Evolutionary conservation across 371 early-diverging fungal genomes (phyloP).

Genomic region (Parasitella parasitica): DNA sequence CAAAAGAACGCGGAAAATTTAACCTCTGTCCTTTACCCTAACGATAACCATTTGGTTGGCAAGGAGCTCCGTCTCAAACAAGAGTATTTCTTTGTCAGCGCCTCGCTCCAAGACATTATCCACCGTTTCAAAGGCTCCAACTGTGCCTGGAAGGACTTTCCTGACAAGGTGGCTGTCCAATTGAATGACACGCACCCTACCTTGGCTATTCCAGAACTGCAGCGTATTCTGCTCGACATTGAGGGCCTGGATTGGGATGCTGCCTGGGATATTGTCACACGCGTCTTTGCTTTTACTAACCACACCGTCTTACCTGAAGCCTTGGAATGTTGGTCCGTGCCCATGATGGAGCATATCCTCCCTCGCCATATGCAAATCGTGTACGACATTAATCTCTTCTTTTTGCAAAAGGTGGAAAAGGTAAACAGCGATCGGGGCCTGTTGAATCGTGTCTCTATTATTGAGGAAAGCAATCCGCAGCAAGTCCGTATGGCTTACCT

Average conservation of each 20-base stretch:
- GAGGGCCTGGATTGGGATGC: constrained; percentile 89
- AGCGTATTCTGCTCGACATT: constrained; percentile 85
- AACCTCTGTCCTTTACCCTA: constrained; percentile 90
- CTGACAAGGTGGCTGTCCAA: constrained; percentile 90
- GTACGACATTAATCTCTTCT: constrained; percentile 94
- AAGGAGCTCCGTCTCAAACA: constrained; percentile 93
- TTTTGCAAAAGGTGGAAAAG: constrained; percentile 87
- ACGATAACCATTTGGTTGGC: constrained; percentile 92
- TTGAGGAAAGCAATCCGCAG: constrained; percentile 87
- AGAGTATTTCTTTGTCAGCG: constrained; percentile 92
- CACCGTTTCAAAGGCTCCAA: constrained; percentile 87
- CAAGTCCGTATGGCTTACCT: constrained; percentile 84
- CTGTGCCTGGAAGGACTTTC: constrained; percentile 83
- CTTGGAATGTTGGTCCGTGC: constrained; percentile 92
- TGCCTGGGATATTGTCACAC: constrained; percentile 88
- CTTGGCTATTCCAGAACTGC: constrained; percentile 85
- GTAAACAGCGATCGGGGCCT: constrained; percentile 85
- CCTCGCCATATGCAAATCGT: constrained; percentile 95
- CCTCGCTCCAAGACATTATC: constrained; percentile 84
- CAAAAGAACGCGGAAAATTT: constrained; percentile 90
- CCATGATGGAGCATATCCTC: constrained; percentile 82
- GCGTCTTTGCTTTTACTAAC: constrained; percentile 92
- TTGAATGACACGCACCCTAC: constrained; percentile 88
- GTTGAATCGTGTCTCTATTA: constrained; percentile 84
- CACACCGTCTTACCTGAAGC: constrained; percentile 97